These are phyloP conservation scores for Corchorus olitorius DNA, from an alignment of 345 rosid genomes.

Conservation along the genomic window DNA sequence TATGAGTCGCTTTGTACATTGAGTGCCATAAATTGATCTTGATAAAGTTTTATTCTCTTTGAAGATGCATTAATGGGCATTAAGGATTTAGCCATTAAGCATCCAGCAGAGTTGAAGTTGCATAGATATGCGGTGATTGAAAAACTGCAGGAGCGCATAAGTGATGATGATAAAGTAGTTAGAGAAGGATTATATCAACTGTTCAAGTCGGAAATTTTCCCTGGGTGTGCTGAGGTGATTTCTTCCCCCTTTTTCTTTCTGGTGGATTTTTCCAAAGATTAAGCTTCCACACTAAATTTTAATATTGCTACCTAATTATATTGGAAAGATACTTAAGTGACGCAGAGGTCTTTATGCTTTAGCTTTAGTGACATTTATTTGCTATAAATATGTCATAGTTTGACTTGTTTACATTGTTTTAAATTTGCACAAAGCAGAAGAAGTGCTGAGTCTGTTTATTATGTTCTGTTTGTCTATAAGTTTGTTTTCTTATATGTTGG, in stretches of 20 bases:
- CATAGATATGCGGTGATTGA: constrained; percentile 61
- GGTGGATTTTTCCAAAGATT: not conserved
- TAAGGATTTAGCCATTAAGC: constrained; percentile 58
- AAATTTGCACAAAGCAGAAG: not conserved
- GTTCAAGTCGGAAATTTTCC: constrained; percentile 60
- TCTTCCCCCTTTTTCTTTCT: constrained; percentile 8
- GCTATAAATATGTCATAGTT: not conserved
- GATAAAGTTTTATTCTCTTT: constrained; percentile 21
- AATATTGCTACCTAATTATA: not conserved
- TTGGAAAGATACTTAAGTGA: not conserved
- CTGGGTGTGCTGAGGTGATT: constrained; percentile 71
- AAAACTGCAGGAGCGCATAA: constrained; percentile 65
- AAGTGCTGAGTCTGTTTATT: not conserved
- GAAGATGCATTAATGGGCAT: constrained; percentile 80
- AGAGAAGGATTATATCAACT: constrained; percentile 65
- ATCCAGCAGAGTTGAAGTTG: constrained; percentile 66
- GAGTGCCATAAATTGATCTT: not conserved
- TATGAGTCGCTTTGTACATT: not conserved
- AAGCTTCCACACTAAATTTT: not conserved
- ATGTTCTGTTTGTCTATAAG: not conserved
- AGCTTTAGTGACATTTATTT: not conserved
- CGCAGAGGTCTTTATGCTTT: not conserved
- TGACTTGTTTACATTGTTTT: not conserved
- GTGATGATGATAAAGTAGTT: constrained; percentile 67
- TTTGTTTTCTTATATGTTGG: not conserved